These are phyloP conservation scores for Penicilliopsis zonata DNA, from an alignment of 495 filamentous ascomycete genomes.

Conservation along the genomic window DNA sequence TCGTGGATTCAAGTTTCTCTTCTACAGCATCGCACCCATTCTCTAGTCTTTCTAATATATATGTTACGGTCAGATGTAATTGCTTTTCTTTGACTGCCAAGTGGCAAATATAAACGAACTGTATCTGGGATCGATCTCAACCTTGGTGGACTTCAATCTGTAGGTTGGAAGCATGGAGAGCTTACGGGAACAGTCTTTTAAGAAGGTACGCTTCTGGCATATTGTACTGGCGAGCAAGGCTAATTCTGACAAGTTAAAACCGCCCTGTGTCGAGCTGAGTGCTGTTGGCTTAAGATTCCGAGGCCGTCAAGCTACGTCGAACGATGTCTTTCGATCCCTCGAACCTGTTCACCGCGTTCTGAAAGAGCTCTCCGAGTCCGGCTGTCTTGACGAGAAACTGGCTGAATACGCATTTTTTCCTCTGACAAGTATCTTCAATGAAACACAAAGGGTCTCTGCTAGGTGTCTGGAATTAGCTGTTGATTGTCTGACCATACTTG, in stretches of 20 bases:
- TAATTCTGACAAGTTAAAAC: conserved; percentile 51
- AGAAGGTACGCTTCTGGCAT: conserved; percentile 20
- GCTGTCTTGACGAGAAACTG: conserved; percentile 62
- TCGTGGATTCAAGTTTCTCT: no score
- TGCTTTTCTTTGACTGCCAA: no score
- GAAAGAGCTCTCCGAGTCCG: conserved; percentile 33
- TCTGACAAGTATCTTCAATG: conserved; percentile 72
- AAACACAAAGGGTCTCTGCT: conserved; percentile 57
- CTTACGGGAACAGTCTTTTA: conserved; percentile 28
- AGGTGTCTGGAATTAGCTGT: conserved; percentile 64
- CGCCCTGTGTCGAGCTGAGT: conserved; percentile 67
- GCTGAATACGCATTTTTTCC: conserved; percentile 96
- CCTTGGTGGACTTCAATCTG: background rate
- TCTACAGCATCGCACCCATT: no score
- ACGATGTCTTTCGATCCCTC: conserved; percentile 42
- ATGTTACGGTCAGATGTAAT: no score
- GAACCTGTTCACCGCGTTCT: conserved; percentile 42
- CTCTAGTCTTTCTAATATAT: no score
- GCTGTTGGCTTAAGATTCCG: conserved; percentile 51
- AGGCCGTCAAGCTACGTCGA: conserved; percentile 37
- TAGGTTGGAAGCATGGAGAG: conserved; percentile 18
- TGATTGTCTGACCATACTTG: conserved; percentile 56
- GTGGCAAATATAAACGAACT: background rate
- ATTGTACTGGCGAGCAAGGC: conserved; percentile 1
- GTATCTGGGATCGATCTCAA: background rate